These are phyloP conservation scores for Kwoniella heveanensis DNA, from an alignment of 768 basidiomycete species.

Conservation along the genomic window DNA sequence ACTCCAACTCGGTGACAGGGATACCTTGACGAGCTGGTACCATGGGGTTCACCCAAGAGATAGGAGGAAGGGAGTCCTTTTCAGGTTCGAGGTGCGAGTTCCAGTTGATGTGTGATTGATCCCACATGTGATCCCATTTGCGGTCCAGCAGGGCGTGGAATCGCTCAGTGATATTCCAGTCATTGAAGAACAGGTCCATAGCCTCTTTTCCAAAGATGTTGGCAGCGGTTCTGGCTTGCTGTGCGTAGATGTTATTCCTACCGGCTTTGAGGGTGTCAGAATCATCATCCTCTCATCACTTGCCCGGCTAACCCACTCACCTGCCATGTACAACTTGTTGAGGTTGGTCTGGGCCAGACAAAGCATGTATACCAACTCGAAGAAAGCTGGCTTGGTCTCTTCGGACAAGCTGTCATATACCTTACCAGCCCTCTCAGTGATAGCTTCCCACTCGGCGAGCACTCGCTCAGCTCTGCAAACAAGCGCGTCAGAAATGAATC, in stretches of 20 bases:
- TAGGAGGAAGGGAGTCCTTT: conserved; percentile 61
- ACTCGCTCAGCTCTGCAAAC: conserved; percentile 64
- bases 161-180: conserved; percentile 65
- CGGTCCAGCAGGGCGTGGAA: conserved; percentile 67
- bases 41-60: conserved; percentile 58
- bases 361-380: conserved; percentile 62
- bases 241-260: conserved; percentile 65
- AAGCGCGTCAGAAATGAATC: not conserved
- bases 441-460: conserved; percentile 61
- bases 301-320: conserved; percentile 52
- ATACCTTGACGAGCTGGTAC: conserved; percentile 62
- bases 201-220: conserved; percentile 65
- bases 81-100: conserved; percentile 69
- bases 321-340: conserved; percentile 62
- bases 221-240: conserved; percentile 67
- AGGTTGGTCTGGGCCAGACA: conserved; percentile 65
- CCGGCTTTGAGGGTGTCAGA: conserved; percentile 53
- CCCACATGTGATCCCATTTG: conserved; percentile 75
- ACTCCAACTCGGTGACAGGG: conserved; percentile 34
- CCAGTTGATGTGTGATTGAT: conserved; percentile 61
- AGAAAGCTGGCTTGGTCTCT: conserved; percentile 65
- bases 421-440: conserved; percentile 61
- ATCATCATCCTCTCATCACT: not conserved
- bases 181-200: conserved; percentile 64
- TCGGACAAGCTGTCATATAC: conserved; percentile 64